These are phyloP conservation scores for Pyrenophora tritici-repentis DNA, from an alignment of 2,329 filamentous ascomycete genomes.

Conservation along the genomic window DNA sequence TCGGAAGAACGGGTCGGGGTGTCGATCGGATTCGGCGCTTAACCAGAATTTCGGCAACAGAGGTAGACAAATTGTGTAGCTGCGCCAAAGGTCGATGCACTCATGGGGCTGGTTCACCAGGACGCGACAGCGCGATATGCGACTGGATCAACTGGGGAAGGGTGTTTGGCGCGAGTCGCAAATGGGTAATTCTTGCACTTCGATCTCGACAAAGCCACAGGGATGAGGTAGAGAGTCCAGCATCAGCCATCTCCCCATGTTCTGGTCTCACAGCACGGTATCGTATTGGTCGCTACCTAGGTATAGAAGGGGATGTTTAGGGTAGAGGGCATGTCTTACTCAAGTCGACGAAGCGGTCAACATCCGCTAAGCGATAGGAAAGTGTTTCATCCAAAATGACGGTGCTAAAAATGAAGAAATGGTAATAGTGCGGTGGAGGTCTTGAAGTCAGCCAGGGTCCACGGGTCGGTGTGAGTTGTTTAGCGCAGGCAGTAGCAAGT, in stretches of 20 bases:
- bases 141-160: background rate
- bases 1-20: background rate
- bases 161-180: slow-evolving; percentile 5
- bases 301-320: slow-evolving; percentile 14
- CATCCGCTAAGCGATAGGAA: slow-evolving; percentile 15
- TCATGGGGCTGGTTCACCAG: slow-evolving; percentile 12
- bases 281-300: slow-evolving; percentile 20
- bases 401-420: slow-evolving; percentile 11
- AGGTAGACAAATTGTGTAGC: background rate
- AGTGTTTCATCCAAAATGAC: slow-evolving; percentile 22
- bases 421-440: slow-evolving; percentile 19
- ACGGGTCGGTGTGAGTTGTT: slow-evolving; percentile 24
- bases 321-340: slow-evolving; percentile 32
- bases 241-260: slow-evolving; percentile 28
- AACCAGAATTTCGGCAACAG: slow-evolving; percentile 8
- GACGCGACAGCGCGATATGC: slow-evolving; percentile 11
- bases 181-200: slow-evolving; percentile 6
- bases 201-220: slow-evolving; percentile 13
- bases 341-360: slow-evolving; percentile 27
- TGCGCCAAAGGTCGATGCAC: slow-evolving; percentile 5
- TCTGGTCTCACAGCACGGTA: slow-evolving; percentile 13
- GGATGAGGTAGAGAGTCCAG: slow-evolving; percentile 15
- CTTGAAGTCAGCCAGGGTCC: slow-evolving; percentile 15
- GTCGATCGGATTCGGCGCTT: background rate
- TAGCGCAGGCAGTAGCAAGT: slow-evolving; percentile 11